These are phyloP conservation scores for Saussurea involucrata DNA, from an alignment of 129 eudicot species.

Conservation along the genomic window DNA sequence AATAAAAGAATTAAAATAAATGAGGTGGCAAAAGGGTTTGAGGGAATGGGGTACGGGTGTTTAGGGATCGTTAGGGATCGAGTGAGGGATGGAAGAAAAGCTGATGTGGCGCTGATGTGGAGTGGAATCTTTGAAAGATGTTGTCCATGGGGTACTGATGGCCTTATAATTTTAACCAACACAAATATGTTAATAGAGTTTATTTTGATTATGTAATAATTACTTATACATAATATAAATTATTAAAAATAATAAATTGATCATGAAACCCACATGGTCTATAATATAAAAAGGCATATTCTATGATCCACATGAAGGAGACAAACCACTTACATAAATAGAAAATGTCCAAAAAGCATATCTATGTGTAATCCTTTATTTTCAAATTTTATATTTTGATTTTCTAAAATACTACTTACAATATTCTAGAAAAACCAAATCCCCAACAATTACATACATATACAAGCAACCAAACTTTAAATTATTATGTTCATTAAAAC, in stretches of 20 bases:
- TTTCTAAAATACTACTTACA: neutral
- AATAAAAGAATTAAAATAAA: no score
- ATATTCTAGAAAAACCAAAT: neutral
- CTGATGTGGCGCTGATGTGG: no score
- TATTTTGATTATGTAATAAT: no score
- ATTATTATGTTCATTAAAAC: neutral
- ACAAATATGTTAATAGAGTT: no score
- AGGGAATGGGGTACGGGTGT: no score
- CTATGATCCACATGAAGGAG: slow-evolving; percentile 17
- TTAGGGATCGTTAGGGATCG: no score
- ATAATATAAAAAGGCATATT: slow-evolving; percentile 5
- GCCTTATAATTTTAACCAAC: no score
- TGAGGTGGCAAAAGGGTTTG: no score
- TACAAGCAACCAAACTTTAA: neutral
- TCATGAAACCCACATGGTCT: slow-evolving; percentile 22
- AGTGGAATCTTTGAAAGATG: no score
- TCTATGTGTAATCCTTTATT: slow-evolving; percentile 15
- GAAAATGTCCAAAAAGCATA: slow-evolving; percentile 15
- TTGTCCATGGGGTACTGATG: no score
- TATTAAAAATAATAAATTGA: neutral
- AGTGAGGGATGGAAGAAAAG: no score
- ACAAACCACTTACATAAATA: slow-evolving; percentile 13
- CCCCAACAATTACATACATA: neutral
- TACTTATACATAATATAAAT: no score
- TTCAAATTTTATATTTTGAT: neutral